Conservation (phyloP, 352 stramenopile genomes). For the Phytopythium chamaehyphon region DNA sequence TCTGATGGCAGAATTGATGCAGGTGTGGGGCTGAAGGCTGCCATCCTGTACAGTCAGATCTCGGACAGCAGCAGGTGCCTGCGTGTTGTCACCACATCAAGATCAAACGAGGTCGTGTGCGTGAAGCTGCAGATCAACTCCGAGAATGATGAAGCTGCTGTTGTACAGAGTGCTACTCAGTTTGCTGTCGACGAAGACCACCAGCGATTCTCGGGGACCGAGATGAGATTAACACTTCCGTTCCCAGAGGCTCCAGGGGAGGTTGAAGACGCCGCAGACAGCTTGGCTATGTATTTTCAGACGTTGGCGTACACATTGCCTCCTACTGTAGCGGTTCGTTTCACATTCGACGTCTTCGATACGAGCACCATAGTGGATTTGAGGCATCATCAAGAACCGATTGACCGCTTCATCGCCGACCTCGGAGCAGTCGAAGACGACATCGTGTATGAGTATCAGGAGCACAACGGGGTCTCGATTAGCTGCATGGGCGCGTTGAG, state of each 20-base stretch:
- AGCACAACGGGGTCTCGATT: slow-evolving; percentile 22
- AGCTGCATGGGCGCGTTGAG: slow-evolving; percentile 51
- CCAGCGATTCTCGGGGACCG: slow-evolving; percentile 68
- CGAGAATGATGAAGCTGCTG: slow-evolving; percentile 47
- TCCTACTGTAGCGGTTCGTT: slow-evolving; percentile 49
- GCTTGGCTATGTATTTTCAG: slow-evolving; percentile 65
- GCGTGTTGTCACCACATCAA: slow-evolving; percentile 59
- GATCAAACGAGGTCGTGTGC: slow-evolving; percentile 56
- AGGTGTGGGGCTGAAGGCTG: slow-evolving; percentile 76
- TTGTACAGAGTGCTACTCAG: slow-evolving; percentile 52
- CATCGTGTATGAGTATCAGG: slow-evolving; percentile 38
- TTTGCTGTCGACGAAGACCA: slow-evolving; percentile 62
- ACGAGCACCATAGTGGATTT: slow-evolving; percentile 35
- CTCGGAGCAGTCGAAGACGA: slow-evolving; percentile 28
- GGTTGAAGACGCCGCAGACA: slow-evolving; percentile 43
- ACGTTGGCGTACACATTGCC: slow-evolving; percentile 55
- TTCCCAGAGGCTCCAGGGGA: slow-evolving; percentile 23
- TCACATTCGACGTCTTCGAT: slow-evolving; percentile 43
- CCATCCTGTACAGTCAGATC: slow-evolving; percentile 69
- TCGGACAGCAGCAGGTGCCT: slow-evolving; percentile 33
- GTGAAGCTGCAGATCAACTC: slow-evolving; percentile 68
- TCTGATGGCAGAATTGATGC: not conserved
- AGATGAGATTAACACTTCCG: slow-evolving; percentile 68
- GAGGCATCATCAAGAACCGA: slow-evolving; percentile 28
- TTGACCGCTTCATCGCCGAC: slow-evolving; percentile 60